Conservation (phyloP, 352 stramenopile genomes). For the Globisporangium ultimum region DNA sequence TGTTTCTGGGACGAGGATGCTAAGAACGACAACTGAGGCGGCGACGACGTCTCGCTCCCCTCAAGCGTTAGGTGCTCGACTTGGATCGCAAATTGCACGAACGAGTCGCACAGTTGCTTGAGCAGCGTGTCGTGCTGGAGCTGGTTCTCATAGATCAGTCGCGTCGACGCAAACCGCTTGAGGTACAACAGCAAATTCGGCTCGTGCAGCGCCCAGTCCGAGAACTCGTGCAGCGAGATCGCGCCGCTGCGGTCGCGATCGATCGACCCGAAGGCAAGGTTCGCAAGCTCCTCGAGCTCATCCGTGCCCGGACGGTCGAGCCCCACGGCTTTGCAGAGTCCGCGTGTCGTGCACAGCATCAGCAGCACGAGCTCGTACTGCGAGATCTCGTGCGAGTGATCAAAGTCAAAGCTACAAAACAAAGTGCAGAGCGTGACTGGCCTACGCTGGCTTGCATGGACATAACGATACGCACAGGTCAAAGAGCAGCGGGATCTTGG, state of each 20-base stretch:
- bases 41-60: too few relatives aligned
- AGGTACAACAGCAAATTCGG: conserved; percentile 49
- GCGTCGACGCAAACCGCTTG: conserved; percentile 52
- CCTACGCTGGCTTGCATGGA: too few relatives aligned
- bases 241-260: conserved; percentile 47
- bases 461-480: conserved; percentile 49
- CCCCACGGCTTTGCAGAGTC: conserved; percentile 64
- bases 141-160: conserved; percentile 72
- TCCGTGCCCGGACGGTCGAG: conserved; percentile 49
- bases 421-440: background rate
- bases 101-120: conserved; percentile 44
- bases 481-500: conserved; percentile 71
- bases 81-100: conserved; percentile 32
- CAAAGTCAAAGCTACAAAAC: conserved; percentile 62
- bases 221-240: conserved; percentile 65
- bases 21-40: too few relatives aligned
- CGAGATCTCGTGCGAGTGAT: conserved; percentile 68
- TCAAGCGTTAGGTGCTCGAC: background rate
- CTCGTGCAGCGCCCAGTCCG: conserved; percentile 51
- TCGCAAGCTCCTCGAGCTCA: conserved; percentile 46
- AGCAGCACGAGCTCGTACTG: conserved; percentile 62
- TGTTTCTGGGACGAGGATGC: background rate
- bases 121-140: conserved; percentile 57
- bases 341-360: conserved; percentile 70
- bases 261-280: conserved; percentile 49